Conservation (phyloP, 1,139 yeast genomes). For the Candida neerlandica region DNA sequence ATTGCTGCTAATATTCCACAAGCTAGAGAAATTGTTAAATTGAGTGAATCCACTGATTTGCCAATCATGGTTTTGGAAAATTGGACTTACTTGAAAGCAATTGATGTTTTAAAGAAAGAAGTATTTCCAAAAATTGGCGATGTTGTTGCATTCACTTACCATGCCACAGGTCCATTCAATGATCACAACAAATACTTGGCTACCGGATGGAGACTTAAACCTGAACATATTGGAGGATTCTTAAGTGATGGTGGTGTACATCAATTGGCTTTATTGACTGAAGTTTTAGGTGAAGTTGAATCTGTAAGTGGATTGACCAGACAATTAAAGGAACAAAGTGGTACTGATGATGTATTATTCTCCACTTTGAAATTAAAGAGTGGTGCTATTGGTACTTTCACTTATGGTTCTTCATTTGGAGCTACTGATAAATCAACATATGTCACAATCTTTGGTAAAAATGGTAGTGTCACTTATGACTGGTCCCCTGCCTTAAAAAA, state of each 20-base stretch:
- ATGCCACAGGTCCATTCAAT: conserved; percentile 80
- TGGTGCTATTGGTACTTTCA: conserved; percentile 82
- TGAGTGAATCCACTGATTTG: conserved; percentile 57
- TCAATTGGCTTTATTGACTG: conserved; percentile 83
- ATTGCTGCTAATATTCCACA: conserved; percentile 82
- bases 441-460: conserved; percentile 73
- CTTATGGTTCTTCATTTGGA: conserved; percentile 90
- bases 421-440: conserved; percentile 69
- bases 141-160: conserved; percentile 74
- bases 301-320: conserved; percentile 71
- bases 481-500: conserved; percentile 54
- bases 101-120: conserved; percentile 50
- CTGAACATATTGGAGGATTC: conserved; percentile 90
- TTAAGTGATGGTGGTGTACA: conserved; percentile 96
- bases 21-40: conserved; percentile 73
- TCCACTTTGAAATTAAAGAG: conserved; percentile 63
- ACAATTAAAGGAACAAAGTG: conserved; percentile 75
- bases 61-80: conserved; percentile 84
- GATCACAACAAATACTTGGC: conserved; percentile 62
- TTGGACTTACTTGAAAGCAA: conserved; percentile 71
- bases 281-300: conserved; percentile 74
- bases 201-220: conserved; percentile 84
- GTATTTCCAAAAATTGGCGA: conserved; percentile 73
- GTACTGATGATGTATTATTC: conserved; percentile 77
- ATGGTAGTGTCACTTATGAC: conserved; percentile 72